phyloP scores from a whole-genome alignment of 306 rosid genomes.

The Trifolium dubium region DNA sequence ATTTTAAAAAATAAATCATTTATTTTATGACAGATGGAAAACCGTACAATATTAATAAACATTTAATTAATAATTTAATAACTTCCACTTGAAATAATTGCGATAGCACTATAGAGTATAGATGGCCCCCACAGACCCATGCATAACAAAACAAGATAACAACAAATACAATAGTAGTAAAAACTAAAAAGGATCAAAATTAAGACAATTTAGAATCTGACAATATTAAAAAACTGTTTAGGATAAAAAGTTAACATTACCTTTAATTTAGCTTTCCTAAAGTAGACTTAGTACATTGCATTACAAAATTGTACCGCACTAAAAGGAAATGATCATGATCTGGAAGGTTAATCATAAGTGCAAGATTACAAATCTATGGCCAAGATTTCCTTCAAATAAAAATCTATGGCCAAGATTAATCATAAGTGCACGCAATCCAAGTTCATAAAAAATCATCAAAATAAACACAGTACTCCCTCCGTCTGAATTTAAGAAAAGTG shows the following conservation, averaged over 20 bases:
- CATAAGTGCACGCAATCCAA: too few relatives aligned
- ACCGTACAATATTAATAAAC: too few relatives aligned
- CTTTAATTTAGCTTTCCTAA: slow-evolving; percentile 35
- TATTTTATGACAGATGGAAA: too few relatives aligned
- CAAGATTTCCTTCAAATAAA: too few relatives aligned
- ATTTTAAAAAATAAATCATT: too few relatives aligned
- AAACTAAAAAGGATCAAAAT: neutral
- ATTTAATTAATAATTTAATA: slow-evolving; percentile 7
- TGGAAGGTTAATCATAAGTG: too few relatives aligned
- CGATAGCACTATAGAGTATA: neutral
- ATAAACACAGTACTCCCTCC: too few relatives aligned
- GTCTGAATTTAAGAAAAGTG: too few relatives aligned
- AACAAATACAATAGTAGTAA: too few relatives aligned
- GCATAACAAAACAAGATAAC: slow-evolving; percentile 8
- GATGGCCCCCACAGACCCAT: slow-evolving; percentile 22
- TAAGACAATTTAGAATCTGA: neutral
- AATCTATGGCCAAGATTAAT: too few relatives aligned
- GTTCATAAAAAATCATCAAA: too few relatives aligned
- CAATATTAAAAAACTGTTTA: neutral
- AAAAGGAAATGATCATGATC: slow-evolving; percentile 5
- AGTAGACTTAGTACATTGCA: slow-evolving; percentile 42
- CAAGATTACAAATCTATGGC: too few relatives aligned
- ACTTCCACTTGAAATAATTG: neutral
- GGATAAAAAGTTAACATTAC: slow-evolving; percentile 38
- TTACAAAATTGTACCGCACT: slow-evolving; percentile 3